These are phyloP conservation scores for Ploettnerulaceae sp. DNA, from an alignment of 2,329 filamentous ascomycete species.

Conservation along the genomic window DNA sequence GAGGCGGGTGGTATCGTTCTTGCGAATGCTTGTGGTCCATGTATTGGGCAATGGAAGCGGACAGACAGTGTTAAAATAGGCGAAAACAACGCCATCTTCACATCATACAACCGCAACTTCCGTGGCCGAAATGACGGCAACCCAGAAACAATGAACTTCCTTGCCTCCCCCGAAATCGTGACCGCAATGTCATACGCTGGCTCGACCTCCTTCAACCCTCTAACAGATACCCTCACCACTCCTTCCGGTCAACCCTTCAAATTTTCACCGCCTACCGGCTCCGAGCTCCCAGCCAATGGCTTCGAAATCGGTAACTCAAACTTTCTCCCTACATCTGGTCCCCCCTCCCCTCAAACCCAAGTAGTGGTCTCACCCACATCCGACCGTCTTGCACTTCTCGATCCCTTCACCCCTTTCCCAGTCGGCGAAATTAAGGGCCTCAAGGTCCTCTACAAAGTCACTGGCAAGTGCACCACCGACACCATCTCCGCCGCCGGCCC, in stretches of 20 bases:
- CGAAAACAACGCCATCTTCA: conserved; percentile 87
- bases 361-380: conserved; percentile 85
- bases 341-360: conserved; percentile 63
- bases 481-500: conserved; percentile 96
- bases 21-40: conserved; percentile 79
- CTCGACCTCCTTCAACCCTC: conserved; percentile 89
- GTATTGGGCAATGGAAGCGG: conserved; percentile 88
- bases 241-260: conserved; percentile 77
- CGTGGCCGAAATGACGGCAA: conserved; percentile 96
- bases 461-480: conserved; percentile 97
- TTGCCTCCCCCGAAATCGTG: conserved; percentile 93
- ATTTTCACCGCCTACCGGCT: conserved; percentile 74
- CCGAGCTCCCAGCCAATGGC: conserved; percentile 53
- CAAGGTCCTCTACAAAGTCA: conserved; percentile 89
- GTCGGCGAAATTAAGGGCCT: conserved; percentile 67
- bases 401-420: conserved; percentile 86
- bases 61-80: conserved; percentile 82
- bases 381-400: conserved; percentile 81
- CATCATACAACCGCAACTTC: conserved; percentile 98
- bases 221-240: conserved; percentile 79
- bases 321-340: conserved; percentile 67
- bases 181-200: conserved; percentile 95
- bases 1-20: conserved; percentile 83
- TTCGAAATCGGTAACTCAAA: conserved; percentile 75
- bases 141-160: conserved; percentile 95